Evolutionary conservation across 495 filamentous ascomycete genomes (phyloP), one percentile per base, ranked within the genome.

Genomic region (Trypethelium eluteriae): DNA sequence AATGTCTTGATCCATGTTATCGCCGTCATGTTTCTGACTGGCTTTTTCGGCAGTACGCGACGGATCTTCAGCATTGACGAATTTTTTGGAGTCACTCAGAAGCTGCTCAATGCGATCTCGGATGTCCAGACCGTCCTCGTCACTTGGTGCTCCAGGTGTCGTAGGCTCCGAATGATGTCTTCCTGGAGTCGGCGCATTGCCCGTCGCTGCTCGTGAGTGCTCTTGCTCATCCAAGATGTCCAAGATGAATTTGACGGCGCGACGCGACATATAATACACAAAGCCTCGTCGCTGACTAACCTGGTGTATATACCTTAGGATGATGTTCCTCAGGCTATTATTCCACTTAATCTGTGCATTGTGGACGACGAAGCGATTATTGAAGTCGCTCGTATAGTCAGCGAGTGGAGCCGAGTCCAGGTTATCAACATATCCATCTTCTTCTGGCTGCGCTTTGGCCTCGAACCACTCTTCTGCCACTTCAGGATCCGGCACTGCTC

Each of bases 301-400:
- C 78, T 97, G 95, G 70, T 98, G 95, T 65, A 94, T 94, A 74
- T 98, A 98, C 36, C 95, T 90, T 6, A 98, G 82, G 39, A 98
- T 95, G 71, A 96, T 96, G 73, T 98, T 96, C 47, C 94, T 85
- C 32, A 98, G 80, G 2, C 92, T 86, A 73, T 98, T 98, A 77
- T 95, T 98, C 94, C 94, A 98, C 75, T 98, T 98, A 39, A 98
- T 79, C 71, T 98, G 94, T 71, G 92, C 85, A 73, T 98, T 98
- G 80, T 98, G 94, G 35, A 98, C 88, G 70, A 98, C 92, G 78
- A 98, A 98, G 25, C 95, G 88, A 72, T 98, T 98, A 76, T 95
- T 95, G 83, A 97, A 98, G 76, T 97, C 92, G 75, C 87, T 96
- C 5, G 85, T 84, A 71, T 89, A 89, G 64, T 93, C 89, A 25